These are phyloP conservation scores for Pyricularia pennisetigena DNA, from an alignment of 2,329 filamentous ascomycete species.

Conservation along the genomic window DNA sequence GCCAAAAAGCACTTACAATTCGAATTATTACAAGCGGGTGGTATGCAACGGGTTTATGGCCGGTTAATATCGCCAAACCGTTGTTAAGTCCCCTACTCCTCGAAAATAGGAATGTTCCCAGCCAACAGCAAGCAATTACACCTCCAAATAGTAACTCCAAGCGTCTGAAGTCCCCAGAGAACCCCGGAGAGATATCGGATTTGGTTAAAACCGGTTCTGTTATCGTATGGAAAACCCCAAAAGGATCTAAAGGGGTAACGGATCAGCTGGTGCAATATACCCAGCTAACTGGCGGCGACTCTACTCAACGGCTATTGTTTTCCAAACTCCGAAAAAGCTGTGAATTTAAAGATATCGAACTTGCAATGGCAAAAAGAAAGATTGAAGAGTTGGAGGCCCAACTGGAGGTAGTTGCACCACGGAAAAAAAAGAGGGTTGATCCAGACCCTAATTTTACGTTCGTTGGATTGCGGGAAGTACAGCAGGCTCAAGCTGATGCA, in stretches of 20 bases:
- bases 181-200: not conserved
- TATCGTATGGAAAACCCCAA: too few relatives aligned
- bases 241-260: not conserved
- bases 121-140: not conserved
- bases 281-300: not conserved
- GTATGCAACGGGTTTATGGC: not conserved
- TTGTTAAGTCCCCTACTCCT: not conserved
- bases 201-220: not conserved
- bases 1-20: not conserved
- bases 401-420: not conserved
- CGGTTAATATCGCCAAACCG: constrained; percentile 1
- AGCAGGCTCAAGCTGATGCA: not conserved
- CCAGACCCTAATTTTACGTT: too few relatives aligned
- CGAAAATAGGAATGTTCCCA: not conserved
- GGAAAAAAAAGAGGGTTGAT: too few relatives aligned
- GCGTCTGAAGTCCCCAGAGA: not conserved
- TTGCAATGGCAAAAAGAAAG: not conserved
- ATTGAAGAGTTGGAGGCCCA: not conserved
- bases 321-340: not conserved
- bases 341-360: not conserved
- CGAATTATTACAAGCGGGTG: not conserved
- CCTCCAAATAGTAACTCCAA: not conserved
- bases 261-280: not conserved
- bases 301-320: not conserved
- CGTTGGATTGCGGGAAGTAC: not conserved